Base-by-base conservation (phyloP, 23 red algal species). In the Porphyridium purpureum region DNA sequence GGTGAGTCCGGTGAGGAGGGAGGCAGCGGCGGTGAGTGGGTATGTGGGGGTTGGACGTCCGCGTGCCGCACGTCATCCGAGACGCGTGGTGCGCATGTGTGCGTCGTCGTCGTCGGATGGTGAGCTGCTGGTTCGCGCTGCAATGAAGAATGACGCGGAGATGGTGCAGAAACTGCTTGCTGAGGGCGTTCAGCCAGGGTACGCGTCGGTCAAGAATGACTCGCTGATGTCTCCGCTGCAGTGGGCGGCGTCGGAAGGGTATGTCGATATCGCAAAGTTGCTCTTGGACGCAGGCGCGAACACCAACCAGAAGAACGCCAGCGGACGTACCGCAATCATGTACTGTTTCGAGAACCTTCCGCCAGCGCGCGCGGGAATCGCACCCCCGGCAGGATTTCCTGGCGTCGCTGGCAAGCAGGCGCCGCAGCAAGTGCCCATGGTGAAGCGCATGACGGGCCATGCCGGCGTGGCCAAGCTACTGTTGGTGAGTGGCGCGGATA, bases 191-290 rank as follows among this genome's bases (percentile, higher is more conserved):
- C 52, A 46, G 28, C 31, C 60, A 11, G 30, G 22, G 3, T 66
- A 74, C 21, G 64, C 64, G 26, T 57, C 48, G 33, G 3, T 31
- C 8, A 5, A 51, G 11, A 41, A 31, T 23, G 60, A 55, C 14
- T 62, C 52, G 7, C 27, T 40, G 26, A 74, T 74, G 69, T 65
- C 69, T 5, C 56, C 69, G 29, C 40, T 74, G 8, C 64, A 65
- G 69, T 74, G 69, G 69, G 57, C 69, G 26, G 69, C 69, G 28
- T 50, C 57, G 5, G 69, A 74, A 44, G 69, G 69, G 9, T 21
- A 47, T 26, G 24, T 65, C 4, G n/a, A 24, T 14, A 66, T 74
- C 19, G 25, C 69, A 1, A 38, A 44, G 15, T 17, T 31, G 0
- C 26, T 74, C 6, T 27, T 74, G 6, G 35, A 19, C 4, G 69